These are phyloP conservation scores for Talaromyces sp. DNA, from an alignment of 2,329 filamentous ascomycete genomes.

Conservation along the genomic window DNA sequence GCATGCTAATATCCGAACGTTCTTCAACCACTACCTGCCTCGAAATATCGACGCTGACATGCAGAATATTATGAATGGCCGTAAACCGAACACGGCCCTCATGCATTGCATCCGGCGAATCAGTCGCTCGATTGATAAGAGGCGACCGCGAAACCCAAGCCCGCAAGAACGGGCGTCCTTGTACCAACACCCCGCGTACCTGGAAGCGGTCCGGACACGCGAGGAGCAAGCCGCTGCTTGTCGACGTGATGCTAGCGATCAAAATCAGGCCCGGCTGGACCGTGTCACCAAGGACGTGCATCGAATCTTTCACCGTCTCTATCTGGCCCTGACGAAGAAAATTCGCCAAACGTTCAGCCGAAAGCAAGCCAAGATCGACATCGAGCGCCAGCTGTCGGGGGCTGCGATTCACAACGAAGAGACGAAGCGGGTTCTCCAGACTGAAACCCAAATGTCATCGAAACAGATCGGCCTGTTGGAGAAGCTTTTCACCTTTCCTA, in stretches of 20 bases:
- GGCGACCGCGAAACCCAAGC: neutral
- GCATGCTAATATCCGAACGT: constrained; percentile 14
- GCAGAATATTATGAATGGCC: neutral
- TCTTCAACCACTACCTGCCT: constrained; percentile 18
- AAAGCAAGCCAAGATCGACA: neutral
- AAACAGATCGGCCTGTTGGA: too few species aligned
- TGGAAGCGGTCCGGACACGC: too few species aligned
- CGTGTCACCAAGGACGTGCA: neutral
- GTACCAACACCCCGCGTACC: too few species aligned
- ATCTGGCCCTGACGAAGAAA: too few species aligned
- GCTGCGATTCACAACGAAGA: too few species aligned
- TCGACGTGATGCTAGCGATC: too few species aligned
- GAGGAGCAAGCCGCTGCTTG: too few species aligned
- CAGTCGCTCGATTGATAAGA: neutral
- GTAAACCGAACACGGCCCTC: neutral
- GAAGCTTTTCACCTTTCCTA: too few species aligned
- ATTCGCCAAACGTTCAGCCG: too few species aligned
- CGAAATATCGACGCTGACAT: constrained; percentile 13
- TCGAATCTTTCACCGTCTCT: neutral
- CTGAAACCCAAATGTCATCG: too few species aligned
- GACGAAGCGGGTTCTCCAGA: too few species aligned
- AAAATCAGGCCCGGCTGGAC: neutral
- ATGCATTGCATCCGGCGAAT: neutral
- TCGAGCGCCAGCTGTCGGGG: neutral
- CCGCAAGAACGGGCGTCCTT: too few species aligned